phyloP scores from a whole-genome alignment of 1,284 basidiomycete species.

The Leucoagaricus sp. region DNA sequence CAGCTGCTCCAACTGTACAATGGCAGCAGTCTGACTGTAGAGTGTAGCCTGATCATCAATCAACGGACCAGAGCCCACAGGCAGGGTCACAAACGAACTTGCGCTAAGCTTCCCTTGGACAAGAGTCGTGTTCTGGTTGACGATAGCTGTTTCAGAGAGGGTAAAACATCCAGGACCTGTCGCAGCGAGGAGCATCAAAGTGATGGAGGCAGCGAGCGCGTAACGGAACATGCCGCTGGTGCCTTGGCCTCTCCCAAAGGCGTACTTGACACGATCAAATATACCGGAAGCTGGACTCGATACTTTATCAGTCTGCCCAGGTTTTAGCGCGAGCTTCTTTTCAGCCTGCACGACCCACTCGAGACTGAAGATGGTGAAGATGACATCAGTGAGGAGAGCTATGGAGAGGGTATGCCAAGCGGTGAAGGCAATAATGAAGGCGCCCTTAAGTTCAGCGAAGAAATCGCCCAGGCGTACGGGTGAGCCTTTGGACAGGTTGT shows the following conservation, averaged over 20 bases:
- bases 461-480: neutral
- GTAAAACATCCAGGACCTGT: conserved; percentile 9
- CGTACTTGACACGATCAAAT: conserved; percentile 5
- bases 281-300: conserved; percentile 7
- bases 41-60: neutral
- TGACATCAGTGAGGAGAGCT: neutral
- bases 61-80: neutral
- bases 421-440: conserved; percentile 4
- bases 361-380: conserved; percentile 11
- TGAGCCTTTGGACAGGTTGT: neutral
- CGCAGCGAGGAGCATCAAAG: conserved; percentile 8
- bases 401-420: conserved; percentile 9
- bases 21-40: neutral
- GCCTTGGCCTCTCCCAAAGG: neutral
- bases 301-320: conserved; percentile 5
- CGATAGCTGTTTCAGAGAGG: conserved; percentile 3
- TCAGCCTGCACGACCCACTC: conserved; percentile 11
- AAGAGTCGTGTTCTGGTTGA: neutral
- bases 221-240: conserved; percentile 11
- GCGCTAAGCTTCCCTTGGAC: neutral
- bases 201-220: conserved; percentile 1
- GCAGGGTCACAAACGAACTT: neutral
- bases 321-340: neutral
- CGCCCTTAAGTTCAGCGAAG: conserved; percentile 8
- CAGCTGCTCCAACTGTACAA: conserved; percentile 5